phyloP scores from a whole-genome alignment of 2,329 filamentous ascomycete genomes.

The Botryotinia globosa region DNA sequence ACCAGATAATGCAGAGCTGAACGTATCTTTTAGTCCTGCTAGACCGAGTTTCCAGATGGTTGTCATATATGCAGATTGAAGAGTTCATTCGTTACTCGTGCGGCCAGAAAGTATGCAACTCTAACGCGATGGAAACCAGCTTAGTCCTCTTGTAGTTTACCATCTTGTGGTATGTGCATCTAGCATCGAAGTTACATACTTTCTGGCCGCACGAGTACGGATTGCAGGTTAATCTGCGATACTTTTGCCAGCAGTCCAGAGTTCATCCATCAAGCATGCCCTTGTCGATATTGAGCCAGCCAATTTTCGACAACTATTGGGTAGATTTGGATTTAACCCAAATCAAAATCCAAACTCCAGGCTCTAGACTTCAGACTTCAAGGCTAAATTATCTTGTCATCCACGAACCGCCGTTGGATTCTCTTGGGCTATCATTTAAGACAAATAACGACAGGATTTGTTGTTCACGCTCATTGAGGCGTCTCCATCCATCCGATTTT shows the following conservation, averaged over 20 bases:
- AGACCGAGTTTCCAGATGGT: background rate
- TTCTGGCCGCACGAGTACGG: too few relatives aligned
- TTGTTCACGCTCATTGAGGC: background rate
- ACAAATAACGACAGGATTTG: background rate
- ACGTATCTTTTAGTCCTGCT: background rate
- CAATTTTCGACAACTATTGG: too few relatives aligned
- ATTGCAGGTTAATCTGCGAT: background rate
- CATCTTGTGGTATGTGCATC: too few relatives aligned
- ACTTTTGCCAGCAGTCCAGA: background rate
- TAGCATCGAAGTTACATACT: too few relatives aligned
- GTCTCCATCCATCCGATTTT: background rate
- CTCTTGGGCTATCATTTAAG: background rate
- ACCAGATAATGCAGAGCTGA: background rate
- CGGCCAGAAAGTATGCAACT: too few relatives aligned
- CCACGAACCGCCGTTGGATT: background rate
- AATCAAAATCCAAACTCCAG: background rate
- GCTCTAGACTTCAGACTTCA: background rate
- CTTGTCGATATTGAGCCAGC: background rate
- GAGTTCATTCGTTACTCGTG: too few relatives aligned
- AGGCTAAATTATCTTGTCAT: background rate
- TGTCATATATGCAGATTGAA: background rate
- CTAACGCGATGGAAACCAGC: too few relatives aligned
- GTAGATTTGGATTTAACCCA: background rate
- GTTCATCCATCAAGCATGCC: background rate
- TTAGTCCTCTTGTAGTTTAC: too few relatives aligned